Conservation (phyloP, 2,329 filamentous ascomycete genomes). For the Epichloe elymi region DNA sequence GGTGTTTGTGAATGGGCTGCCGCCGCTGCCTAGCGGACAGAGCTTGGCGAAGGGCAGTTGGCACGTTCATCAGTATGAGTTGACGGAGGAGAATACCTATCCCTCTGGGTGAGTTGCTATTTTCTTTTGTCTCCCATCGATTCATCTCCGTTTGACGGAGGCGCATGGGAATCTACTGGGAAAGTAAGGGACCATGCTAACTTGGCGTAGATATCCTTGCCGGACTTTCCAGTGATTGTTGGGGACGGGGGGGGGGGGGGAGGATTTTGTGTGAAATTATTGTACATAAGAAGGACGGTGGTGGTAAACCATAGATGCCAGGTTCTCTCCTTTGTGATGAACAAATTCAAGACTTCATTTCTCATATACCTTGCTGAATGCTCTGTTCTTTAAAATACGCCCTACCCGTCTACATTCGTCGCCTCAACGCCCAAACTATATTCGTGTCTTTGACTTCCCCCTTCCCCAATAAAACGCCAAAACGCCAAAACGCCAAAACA, state of each 20-base stretch:
- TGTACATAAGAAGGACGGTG: slow-evolving; percentile 2
- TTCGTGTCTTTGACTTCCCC: no score
- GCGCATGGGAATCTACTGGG: no score
- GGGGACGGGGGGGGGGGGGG: neutral
- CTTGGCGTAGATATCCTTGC: slow-evolving; percentile 45
- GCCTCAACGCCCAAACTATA: no score
- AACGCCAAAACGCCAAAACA: neutral
- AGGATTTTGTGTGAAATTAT: slow-evolving; percentile 12
- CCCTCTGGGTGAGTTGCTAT: slow-evolving; percentile 44
- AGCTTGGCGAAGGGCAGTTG: slow-evolving; percentile 38
- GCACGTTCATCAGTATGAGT: slow-evolving; percentile 55
- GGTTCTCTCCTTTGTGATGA: neutral
- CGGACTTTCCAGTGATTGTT: slow-evolving; percentile 40
- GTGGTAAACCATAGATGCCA: neutral
- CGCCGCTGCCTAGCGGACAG: slow-evolving; percentile 71
- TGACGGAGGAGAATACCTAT: slow-evolving; percentile 58
- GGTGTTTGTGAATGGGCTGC: slow-evolving; percentile 65
- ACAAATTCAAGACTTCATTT: neutral
- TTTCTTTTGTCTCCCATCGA: slow-evolving; percentile 1
- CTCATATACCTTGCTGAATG: no score
- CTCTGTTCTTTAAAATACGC: no score
- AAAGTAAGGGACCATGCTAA: slow-evolving; percentile 15
- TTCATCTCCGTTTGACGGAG: no score
- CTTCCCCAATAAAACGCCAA: no score
- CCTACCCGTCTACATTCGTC: no score